A percentile compares a stretch with the other conserved stretches of the same genome.
phyloP scores from a whole-genome alignment of 2,329 filamentous ascomycete species.

The Trichoderma guizhouense region DNA sequence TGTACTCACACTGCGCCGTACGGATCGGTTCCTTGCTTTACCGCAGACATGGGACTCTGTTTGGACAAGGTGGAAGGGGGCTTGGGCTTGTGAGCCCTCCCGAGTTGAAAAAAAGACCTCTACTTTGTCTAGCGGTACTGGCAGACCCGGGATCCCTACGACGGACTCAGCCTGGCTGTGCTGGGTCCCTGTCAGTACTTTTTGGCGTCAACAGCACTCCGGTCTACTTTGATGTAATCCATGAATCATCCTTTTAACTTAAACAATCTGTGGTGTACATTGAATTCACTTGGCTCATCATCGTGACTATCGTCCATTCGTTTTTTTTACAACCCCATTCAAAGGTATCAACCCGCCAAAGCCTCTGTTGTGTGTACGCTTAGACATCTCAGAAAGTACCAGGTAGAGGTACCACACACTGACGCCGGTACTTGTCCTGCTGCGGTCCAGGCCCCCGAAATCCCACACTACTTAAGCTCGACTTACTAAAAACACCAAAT shows the following conservation, averaged over 20 bases:
- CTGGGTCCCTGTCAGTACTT: not conserved
- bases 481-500: constrained; percentile 24
- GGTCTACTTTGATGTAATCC: not conserved
- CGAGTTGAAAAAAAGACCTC: not conserved
- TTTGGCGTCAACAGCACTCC: not conserved
- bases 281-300: not conserved
- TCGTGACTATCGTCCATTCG: not conserved
- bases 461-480: constrained; percentile 12
- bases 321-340: too few relatives aligned
- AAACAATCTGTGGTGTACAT: not conserved
- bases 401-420: not conserved
- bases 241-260: too few relatives aligned
- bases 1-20: not conserved
- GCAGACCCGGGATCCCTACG: not conserved
- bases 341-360: too few relatives aligned
- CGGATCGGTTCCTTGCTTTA: not conserved
- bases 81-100: not conserved
- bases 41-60: not conserved
- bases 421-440: not conserved
- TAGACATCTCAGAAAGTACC: too few relatives aligned
- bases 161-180: not conserved
- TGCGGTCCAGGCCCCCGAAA: constrained; percentile 12
- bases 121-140: not conserved
- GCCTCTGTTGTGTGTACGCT: too few relatives aligned
- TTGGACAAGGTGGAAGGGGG: not conserved